Evolutionary conservation across 176 grass and related monocot species (phyloP).

Genomic region (Oryza australiensis): DNA sequence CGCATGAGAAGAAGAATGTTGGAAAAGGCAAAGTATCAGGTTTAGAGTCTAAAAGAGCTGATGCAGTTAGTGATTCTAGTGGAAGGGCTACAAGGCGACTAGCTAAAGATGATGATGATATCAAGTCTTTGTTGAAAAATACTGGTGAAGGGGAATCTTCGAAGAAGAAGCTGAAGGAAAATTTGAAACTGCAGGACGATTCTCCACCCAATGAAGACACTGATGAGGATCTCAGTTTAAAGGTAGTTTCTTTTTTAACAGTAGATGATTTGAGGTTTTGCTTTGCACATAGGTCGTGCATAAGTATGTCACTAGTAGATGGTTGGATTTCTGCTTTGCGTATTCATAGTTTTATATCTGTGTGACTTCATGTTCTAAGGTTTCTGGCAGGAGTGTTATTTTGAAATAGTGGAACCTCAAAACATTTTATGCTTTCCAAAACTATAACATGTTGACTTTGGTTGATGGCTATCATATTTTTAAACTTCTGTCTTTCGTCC

Average conservation of each 20-base stretch:
- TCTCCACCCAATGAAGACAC: slow-evolving; percentile 25
- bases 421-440: background rate
- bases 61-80: slow-evolving; percentile 41
- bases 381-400: background rate
- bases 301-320: slow-evolving; percentile 21
- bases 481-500: background rate
- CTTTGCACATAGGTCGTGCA: slow-evolving; percentile 10
- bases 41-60: slow-evolving; percentile 45
- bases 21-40: slow-evolving; percentile 30
- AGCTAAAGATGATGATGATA: slow-evolving; percentile 36
- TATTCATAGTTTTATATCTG: slow-evolving; percentile 17
- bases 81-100: slow-evolving; percentile 39
- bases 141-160: slow-evolving; percentile 36
- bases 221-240: slow-evolving; percentile 44
- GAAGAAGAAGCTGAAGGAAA: slow-evolving; percentile 39
- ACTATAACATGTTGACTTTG: background rate
- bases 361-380: background rate
- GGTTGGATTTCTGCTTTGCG: background rate
- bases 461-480: slow-evolving; percentile 6
- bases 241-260: slow-evolving; percentile 44
- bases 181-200: slow-evolving; percentile 30
- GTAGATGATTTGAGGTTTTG: slow-evolving; percentile 1
- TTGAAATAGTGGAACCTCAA: background rate
- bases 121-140: slow-evolving; percentile 38
- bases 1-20: slow-evolving; percentile 43